Evolutionary conservation across 768 basidiomycete genomes (phyloP).

Genomic region (Dentipellis sp.): DNA sequence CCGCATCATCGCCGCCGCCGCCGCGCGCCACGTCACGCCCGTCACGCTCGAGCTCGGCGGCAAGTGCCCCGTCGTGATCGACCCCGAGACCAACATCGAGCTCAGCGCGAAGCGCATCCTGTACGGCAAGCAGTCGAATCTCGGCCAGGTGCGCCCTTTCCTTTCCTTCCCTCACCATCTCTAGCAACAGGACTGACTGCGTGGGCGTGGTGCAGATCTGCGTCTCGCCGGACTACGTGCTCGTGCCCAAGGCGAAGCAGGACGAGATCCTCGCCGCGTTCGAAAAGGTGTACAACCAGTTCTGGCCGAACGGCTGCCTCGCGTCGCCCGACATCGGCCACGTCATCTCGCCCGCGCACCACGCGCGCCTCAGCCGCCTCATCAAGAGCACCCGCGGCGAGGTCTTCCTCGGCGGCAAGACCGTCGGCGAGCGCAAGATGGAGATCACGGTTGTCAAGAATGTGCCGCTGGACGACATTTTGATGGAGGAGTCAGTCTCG

Average conservation of each 20-base stretch:
- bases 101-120: slow-evolving; percentile 18
- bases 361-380: neutral
- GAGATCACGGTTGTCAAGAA: slow-evolving; percentile 23
- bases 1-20: slow-evolving; percentile 40
- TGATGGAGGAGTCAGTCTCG: slow-evolving; percentile 23
- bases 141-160: slow-evolving; percentile 17
- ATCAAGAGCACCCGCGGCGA: slow-evolving; percentile 16
- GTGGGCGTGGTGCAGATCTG: slow-evolving; percentile 12
- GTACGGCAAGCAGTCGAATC: slow-evolving; percentile 19
- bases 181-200: neutral
- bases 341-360: slow-evolving; percentile 6
- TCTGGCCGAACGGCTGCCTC: slow-evolving; percentile 7
- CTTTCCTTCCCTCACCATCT: neutral
- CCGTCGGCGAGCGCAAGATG: slow-evolving; percentile 15
- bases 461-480: slow-evolving; percentile 20
- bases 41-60: slow-evolving; percentile 48
- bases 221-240: slow-evolving; percentile 22
- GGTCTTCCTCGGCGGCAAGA: slow-evolving; percentile 21
- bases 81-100: slow-evolving; percentile 12
- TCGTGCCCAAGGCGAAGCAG: slow-evolving; percentile 13
- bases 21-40: slow-evolving; percentile 45
- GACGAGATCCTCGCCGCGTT: slow-evolving; percentile 16
- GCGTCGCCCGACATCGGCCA: slow-evolving; percentile 1
- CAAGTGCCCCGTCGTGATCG: slow-evolving; percentile 30
- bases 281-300: neutral